Conservation (phyloP, 106 monocot genomes). For the Hemerocallis citrina region DNA sequence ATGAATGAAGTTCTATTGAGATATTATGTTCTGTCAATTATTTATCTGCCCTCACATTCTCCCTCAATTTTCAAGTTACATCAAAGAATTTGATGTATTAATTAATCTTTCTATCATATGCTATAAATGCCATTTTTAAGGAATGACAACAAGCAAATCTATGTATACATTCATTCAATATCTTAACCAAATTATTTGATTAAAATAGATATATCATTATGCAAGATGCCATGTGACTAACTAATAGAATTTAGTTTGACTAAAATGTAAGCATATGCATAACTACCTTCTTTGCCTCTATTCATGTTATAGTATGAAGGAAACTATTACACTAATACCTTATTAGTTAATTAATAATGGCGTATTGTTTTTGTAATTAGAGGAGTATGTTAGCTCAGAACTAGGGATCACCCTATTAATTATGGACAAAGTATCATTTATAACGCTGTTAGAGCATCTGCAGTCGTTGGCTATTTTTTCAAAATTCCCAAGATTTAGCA, state of each 20-base stretch:
- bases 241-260: constrained; percentile 9
- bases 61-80: too few species aligned
- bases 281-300: neutral
- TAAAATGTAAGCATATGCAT: constrained; percentile 2
- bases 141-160: too few species aligned
- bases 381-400: neutral
- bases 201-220: neutral
- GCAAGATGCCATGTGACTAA: constrained; percentile 10
- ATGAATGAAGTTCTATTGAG: too few species aligned
- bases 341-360: neutral
- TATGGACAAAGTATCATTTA: neutral
- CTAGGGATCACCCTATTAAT: neutral
- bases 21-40: too few species aligned
- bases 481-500: too few species aligned
- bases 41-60: too few species aligned
- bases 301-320: constrained; percentile 2
- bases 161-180: too few species aligned
- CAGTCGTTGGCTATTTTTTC: too few species aligned
- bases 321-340: constrained; percentile 1
- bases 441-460: too few species aligned
- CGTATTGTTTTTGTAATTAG: neutral
- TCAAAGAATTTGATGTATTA: too few species aligned
- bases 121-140: too few species aligned
- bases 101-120: too few species aligned
- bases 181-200: constrained; percentile 6